These are phyloP conservation scores for Yarrowia sp. DNA, from an alignment of 805 yeast genomes.

Conservation along the genomic window DNA sequence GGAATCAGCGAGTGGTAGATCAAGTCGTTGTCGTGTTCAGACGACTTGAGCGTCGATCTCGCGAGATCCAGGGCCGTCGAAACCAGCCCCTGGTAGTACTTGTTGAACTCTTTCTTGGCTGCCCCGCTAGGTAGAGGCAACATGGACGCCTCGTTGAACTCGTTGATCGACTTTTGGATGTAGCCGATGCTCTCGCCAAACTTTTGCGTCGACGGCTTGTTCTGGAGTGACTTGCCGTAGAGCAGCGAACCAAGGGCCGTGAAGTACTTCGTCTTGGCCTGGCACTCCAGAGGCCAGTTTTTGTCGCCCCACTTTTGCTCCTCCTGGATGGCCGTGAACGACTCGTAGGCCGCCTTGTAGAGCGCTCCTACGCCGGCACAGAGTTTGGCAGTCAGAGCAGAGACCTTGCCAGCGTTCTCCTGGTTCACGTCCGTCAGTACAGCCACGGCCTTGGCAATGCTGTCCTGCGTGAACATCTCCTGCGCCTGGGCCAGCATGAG, in stretches of 20 bases:
- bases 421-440: conserved; percentile 5
- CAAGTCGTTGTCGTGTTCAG: conserved; percentile 83
- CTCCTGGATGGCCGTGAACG: conserved; percentile 37
- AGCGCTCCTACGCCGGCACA: conserved; percentile 59
- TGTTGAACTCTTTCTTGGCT: conserved; percentile 5
- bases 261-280: conserved; percentile 55
- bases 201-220: conserved; percentile 44
- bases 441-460: conserved; percentile 43
- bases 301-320: conserved; percentile 44
- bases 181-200: conserved; percentile 77
- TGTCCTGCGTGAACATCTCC: conserved; percentile 57
- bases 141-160: conserved; percentile 32
- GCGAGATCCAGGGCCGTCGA: neutral
- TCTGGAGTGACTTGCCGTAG: conserved; percentile 55
- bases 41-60: conserved; percentile 26
- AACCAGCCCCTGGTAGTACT: neutral
- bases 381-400: conserved; percentile 71
- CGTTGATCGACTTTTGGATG: conserved; percentile 49
- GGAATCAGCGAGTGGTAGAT: conserved; percentile 83
- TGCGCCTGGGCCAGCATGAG: conserved; percentile 86
- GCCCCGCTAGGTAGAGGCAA: neutral
- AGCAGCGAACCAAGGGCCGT: conserved; percentile 59
- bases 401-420: conserved; percentile 32
- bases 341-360: conserved; percentile 53
- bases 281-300: conserved; percentile 53